These are phyloP conservation scores for Endogone sp. DNA, from an alignment of 192 early-diverging fungal genomes.

Conservation along the genomic window DNA sequence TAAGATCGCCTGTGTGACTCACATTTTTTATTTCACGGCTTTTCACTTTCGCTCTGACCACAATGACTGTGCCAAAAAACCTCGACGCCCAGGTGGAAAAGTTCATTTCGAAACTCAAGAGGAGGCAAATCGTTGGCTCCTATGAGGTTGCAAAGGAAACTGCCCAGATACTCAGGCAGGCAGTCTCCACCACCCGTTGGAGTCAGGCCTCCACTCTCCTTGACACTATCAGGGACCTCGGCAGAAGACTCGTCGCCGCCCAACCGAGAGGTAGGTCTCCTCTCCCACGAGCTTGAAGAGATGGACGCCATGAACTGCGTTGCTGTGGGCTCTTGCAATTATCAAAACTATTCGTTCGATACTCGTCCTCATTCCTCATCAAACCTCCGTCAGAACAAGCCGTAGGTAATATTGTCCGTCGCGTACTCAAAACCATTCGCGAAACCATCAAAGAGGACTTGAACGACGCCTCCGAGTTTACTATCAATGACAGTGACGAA, in stretches of 20 bases:
- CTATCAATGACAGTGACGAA: constrained; percentile 9
- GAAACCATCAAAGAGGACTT: constrained; percentile 52
- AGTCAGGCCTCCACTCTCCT: constrained; percentile 55
- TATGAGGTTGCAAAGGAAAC: constrained; percentile 69
- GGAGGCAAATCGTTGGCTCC: constrained; percentile 66
- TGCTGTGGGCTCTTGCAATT: too few relatives aligned
- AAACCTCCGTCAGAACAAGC: constrained; percentile 60
- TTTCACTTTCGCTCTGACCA: too few relatives aligned
- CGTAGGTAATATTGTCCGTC: constrained; percentile 80
- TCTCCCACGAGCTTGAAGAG: background rate
- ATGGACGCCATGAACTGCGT: background rate
- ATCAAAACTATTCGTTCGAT: background rate
- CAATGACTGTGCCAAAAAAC: constrained; percentile 25
- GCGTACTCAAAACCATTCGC: constrained; percentile 79
- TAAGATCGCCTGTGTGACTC: too few relatives aligned
- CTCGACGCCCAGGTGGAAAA: constrained; percentile 36
- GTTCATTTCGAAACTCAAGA: constrained; percentile 34
- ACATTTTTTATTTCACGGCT: too few relatives aligned
- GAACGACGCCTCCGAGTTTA: constrained; percentile 6
- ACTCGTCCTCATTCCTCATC: too few relatives aligned
- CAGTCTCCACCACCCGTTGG: constrained; percentile 76
- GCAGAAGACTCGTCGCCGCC: constrained; percentile 62
- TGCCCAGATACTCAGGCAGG: constrained; percentile 66
- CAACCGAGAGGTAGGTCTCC: constrained; percentile 61
- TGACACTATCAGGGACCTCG: constrained; percentile 63